Conservation (phyloP, 2,329 filamentous ascomycete species). For the Trichoderma cornu-damae region DNA sequence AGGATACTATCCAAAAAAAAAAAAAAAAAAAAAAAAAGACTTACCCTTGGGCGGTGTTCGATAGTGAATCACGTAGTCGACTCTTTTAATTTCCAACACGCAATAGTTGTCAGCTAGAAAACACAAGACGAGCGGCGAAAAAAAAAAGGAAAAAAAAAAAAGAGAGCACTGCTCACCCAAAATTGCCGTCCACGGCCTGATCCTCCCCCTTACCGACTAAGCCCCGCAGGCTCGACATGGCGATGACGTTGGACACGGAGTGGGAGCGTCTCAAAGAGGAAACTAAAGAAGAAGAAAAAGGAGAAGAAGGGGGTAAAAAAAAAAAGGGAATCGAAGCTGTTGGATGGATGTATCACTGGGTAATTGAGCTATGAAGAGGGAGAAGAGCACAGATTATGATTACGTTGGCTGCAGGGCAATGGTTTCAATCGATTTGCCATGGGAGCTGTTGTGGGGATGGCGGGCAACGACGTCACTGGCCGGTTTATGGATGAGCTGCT, state of each 20-base stretch:
- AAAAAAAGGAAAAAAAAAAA: no score
- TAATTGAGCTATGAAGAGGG: background rate
- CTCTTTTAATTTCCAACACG: slow-evolving; percentile 41
- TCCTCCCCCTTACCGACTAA: slow-evolving; percentile 31
- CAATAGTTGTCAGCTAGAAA: background rate
- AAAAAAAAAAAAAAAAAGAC: no score
- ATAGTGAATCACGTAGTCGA: slow-evolving; percentile 86
- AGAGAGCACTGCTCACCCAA: no score
- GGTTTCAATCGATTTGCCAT: slow-evolving; percentile 13
- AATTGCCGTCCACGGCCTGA: slow-evolving; percentile 34
- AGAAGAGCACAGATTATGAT: background rate
- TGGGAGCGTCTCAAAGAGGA: background rate
- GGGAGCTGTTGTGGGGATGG: slow-evolving; percentile 17
- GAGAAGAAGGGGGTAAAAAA: background rate
- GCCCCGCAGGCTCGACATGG: slow-evolving; percentile 34
- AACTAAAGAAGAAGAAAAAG: background rate
- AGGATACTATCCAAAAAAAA: no score
- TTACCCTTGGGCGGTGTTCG: slow-evolving; percentile 63
- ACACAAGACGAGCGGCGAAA: background rate
- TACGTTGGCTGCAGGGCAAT: background rate
- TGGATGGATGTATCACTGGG: background rate
- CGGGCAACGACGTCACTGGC: slow-evolving; percentile 16
- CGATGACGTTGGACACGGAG: slow-evolving; percentile 10
- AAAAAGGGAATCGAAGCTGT: background rate
- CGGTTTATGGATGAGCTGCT: background rate